Conservation (phyloP, 2,329 filamentous ascomycete genomes). For the Cladophialophora exuberans region DNA sequence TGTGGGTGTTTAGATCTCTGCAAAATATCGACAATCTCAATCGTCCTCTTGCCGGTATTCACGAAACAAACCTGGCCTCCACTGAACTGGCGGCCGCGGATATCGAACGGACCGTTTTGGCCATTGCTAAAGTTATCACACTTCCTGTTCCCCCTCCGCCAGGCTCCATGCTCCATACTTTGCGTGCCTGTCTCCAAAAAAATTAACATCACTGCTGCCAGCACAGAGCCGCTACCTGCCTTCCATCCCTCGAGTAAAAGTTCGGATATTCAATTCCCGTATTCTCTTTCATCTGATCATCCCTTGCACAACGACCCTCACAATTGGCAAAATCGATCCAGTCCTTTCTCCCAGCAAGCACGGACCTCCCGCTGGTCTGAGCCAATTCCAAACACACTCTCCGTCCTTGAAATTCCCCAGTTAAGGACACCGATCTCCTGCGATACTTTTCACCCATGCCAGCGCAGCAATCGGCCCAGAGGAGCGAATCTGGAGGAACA, state of each 20-base stretch:
- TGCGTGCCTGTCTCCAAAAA: slow-evolving; percentile 16
- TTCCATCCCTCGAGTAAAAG: slow-evolving; percentile 10
- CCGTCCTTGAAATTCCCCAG: background rate
- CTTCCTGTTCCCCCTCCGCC: slow-evolving; percentile 3
- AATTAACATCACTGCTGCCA: slow-evolving; percentile 6
- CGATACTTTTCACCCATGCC: slow-evolving; percentile 20
- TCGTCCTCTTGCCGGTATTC: too few relatives aligned
- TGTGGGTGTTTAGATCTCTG: background rate
- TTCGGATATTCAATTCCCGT: too few relatives aligned
- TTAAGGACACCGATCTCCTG: slow-evolving; percentile 1
- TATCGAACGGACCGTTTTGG: slow-evolving; percentile 17
- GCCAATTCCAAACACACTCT: slow-evolving; percentile 4
- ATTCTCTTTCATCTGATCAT: background rate
- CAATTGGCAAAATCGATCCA: background rate
- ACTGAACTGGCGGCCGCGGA: too few relatives aligned
- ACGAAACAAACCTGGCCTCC: too few relatives aligned
- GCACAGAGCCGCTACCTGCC: slow-evolving; percentile 15
- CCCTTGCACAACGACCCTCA: slow-evolving; percentile 7
- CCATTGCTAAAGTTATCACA: background rate
- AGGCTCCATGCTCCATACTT: slow-evolving; percentile 12
- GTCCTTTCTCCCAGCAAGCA: slow-evolving; percentile 4
- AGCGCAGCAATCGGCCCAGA: slow-evolving; percentile 17
- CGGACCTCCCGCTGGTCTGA: slow-evolving; percentile 13
- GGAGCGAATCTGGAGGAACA: slow-evolving; percentile 24
- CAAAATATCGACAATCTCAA: too few relatives aligned